Evolutionary conservation across 2,329 filamentous ascomycete genomes (phyloP).

Genomic region (Hymenoscyphus albidus): DNA sequence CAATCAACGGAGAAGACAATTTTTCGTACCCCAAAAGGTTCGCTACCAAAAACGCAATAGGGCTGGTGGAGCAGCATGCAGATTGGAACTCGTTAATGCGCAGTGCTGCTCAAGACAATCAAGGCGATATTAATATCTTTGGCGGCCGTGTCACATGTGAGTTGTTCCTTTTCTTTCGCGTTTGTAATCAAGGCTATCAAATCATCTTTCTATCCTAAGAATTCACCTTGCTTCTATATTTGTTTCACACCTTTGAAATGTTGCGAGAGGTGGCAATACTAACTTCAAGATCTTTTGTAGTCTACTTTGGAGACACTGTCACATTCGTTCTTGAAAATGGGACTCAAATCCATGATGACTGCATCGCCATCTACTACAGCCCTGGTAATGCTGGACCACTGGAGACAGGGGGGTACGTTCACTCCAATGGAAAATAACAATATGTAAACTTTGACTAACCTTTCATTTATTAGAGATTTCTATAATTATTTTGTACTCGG

Average conservation of each 20-base stretch:
- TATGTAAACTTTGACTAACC: too few species aligned
- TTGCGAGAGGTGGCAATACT: too few species aligned
- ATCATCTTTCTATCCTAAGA: too few species aligned
- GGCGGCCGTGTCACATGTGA: constrained; percentile 31
- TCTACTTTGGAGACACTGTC: constrained; percentile 38
- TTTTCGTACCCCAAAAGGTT: constrained; percentile 45
- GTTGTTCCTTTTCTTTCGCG: too few species aligned
- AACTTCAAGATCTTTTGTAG: too few species aligned
- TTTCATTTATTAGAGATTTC: constrained; percentile 14
- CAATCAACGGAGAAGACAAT: constrained; percentile 52
- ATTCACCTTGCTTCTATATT: too few species aligned
- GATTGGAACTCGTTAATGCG: constrained; percentile 37
- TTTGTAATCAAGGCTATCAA: too few species aligned
- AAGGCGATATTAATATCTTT: constrained; percentile 35
- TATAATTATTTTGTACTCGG: constrained; percentile 30
- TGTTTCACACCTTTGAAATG: too few species aligned
- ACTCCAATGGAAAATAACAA: too few species aligned
- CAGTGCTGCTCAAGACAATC: constrained; percentile 27
- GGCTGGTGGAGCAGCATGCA: constrained; percentile 36
- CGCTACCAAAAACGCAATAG: constrained; percentile 33
- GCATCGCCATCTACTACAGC: constrained; percentile 31
- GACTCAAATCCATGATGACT: constrained; percentile 33
- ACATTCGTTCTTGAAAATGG: constrained; percentile 39
- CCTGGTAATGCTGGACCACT: constrained; percentile 29
- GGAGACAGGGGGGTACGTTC: constrained; percentile 19